Evolutionary conservation across 1,139 yeast species (phyloP).

Genomic region (Sugiyamaella xylanicola): DNA sequence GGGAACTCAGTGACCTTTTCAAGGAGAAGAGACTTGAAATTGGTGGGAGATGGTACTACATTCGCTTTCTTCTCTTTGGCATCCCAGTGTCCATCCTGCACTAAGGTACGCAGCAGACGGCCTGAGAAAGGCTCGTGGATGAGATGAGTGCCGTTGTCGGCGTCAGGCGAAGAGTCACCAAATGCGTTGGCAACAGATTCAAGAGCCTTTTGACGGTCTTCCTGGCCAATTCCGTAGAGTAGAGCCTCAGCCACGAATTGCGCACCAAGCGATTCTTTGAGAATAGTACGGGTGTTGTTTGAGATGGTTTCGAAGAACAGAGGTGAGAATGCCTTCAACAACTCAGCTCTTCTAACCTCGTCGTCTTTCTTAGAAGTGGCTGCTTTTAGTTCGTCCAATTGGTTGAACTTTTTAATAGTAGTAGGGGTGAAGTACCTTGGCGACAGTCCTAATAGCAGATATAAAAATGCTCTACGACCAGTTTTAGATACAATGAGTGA

Average conservation of each 20-base stretch:
- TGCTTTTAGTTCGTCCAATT: conserved; percentile 65
- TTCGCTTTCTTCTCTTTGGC: conserved; percentile 56
- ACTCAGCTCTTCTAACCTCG: conserved; percentile 70
- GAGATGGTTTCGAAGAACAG: conserved; percentile 59
- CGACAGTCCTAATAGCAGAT: conserved; percentile 75
- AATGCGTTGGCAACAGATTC: conserved; percentile 56
- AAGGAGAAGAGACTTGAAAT: conserved; percentile 55
- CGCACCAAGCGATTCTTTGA: conserved; percentile 74
- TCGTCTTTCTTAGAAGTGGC: conserved; percentile 78
- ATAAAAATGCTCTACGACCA: conserved; percentile 87
- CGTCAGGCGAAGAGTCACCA: conserved; percentile 50
- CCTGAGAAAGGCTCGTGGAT: conserved; percentile 69
- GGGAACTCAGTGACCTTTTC: conserved; percentile 53
- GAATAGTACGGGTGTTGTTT: conserved; percentile 52
- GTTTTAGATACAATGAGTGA: conserved; percentile 69
- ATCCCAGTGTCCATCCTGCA: conserved; percentile 76
- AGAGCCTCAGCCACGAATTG: conserved; percentile 80
- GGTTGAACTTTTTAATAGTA: conserved; percentile 59
- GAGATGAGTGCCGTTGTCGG: conserved; percentile 71
- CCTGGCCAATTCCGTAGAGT: conserved; percentile 57
- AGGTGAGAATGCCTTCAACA: conserved; percentile 67
- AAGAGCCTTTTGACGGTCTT: conserved; percentile 51
- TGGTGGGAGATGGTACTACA: conserved; percentile 58
- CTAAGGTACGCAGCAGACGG: conserved; percentile 74
- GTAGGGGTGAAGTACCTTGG: conserved; percentile 81